These are phyloP conservation scores for Capsaspora owczarzaki DNA, from an alignment of 78 protist genomes.

Conservation along the genomic window DNA sequence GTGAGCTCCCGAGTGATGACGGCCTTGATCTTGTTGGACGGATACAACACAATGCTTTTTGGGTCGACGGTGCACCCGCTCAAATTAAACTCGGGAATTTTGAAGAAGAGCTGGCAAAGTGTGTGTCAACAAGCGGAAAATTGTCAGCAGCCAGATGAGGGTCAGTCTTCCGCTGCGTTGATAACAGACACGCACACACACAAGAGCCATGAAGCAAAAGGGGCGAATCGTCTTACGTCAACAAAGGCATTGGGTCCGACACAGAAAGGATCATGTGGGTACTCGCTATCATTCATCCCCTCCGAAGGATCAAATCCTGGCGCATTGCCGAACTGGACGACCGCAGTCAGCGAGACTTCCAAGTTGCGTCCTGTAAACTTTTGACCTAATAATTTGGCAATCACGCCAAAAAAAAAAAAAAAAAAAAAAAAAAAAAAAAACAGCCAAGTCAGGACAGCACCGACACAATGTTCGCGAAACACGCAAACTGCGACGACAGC, in stretches of 20 bases:
- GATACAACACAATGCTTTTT: background rate
- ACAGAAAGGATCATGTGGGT: background rate
- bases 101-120: background rate
- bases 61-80: conserved; percentile 1
- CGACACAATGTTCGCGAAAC: too few relatives aligned
- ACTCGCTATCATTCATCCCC: background rate
- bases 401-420: too few relatives aligned
- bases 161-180: background rate
- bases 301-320: background rate
- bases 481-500: too few relatives aligned
- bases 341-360: background rate
- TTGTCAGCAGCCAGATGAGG: background rate
- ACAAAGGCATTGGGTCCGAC: background rate
- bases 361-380: background rate
- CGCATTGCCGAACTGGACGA: background rate
- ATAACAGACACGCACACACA: background rate
- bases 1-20: background rate
- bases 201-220: background rate
- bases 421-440: too few relatives aligned
- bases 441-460: too few relatives aligned
- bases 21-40: background rate
- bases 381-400: too few relatives aligned
- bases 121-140: background rate
- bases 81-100: background rate
- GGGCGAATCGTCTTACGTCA: background rate